Percentiles rank a stretch among this genome's conserved stretches.
These are phyloP conservation scores for Mycena indigotica DNA, from an alignment of 768 basidiomycete genomes.

Conservation along the genomic window DNA sequence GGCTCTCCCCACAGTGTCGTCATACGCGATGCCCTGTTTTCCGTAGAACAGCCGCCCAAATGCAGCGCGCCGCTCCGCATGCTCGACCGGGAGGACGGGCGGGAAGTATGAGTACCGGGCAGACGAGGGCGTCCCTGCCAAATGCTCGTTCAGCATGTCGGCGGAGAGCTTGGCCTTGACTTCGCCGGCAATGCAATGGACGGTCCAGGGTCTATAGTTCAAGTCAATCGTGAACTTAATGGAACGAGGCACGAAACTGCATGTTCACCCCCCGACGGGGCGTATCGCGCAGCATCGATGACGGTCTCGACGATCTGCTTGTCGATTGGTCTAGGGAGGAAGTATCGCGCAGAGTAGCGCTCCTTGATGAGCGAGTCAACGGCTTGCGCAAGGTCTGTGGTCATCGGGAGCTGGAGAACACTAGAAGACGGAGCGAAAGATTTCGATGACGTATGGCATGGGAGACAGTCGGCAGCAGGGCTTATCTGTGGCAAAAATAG, in stretches of 20 bases:
- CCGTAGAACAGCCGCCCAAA: conserved; percentile 20
- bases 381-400: too few species aligned
- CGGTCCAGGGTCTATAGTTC: conserved; percentile 24
- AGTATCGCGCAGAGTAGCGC: conserved; percentile 19
- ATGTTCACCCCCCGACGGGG: conserved; percentile 16
- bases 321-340: conserved; percentile 7
- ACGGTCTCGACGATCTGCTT: conserved; percentile 16
- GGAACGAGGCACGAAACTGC: background rate
- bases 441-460: too few species aligned
- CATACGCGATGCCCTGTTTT: too few species aligned
- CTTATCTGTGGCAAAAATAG: too few species aligned
- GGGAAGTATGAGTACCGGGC: conserved; percentile 19
- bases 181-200: conserved; percentile 20
- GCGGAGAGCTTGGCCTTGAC: conserved; percentile 12
- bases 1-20: too few species aligned
- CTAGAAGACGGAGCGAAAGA: too few species aligned
- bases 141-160: conserved; percentile 8
- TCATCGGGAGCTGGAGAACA: too few species aligned
- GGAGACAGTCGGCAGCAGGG: too few species aligned
- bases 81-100: conserved; percentile 11
- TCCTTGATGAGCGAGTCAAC: conserved; percentile 14
- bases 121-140: conserved; percentile 7
- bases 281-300: conserved; percentile 15
- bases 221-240: background rate
- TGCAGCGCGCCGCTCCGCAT: conserved; percentile 19